phyloP scores from a whole-genome alignment of 305 asterid species.

The Andrographis paniculata region DNA sequence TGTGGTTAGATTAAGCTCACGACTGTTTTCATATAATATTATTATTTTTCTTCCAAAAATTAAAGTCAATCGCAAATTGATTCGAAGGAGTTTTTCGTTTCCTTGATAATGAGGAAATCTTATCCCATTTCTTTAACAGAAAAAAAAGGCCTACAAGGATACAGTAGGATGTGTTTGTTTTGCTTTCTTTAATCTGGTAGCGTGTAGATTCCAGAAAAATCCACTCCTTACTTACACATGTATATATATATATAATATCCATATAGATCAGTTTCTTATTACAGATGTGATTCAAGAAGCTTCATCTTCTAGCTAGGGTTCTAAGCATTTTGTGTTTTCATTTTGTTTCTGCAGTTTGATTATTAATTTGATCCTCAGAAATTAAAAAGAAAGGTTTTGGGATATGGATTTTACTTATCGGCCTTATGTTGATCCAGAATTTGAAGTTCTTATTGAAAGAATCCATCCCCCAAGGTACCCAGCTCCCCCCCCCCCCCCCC shows the following conservation, averaged over 20 bases:
- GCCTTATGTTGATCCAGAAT: conserved; percentile 58
- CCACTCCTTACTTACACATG: too few species aligned
- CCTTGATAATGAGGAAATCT: conserved; percentile 18
- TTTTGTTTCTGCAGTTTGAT: conserved; percentile 21
- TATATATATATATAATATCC: too few species aligned
- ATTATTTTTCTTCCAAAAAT: background rate
- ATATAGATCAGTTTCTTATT: too few species aligned
- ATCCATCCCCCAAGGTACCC: conserved; percentile 85
- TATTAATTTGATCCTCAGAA: conserved; percentile 14
- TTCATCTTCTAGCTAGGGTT: too few species aligned
- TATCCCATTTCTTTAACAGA: conserved; percentile 8
- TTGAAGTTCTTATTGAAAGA: conserved; percentile 54
- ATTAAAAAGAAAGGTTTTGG: conserved; percentile 4
- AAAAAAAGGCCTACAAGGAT: background rate
- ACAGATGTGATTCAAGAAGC: too few species aligned
- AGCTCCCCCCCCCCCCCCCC: background rate
- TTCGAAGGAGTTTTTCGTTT: conserved; percentile 14
- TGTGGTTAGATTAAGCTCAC: too few species aligned
- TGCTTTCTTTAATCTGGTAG: conserved; percentile 15
- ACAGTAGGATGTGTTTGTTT: conserved; percentile 3
- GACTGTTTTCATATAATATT: too few species aligned
- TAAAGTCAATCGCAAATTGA: conserved; percentile 1
- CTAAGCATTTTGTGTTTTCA: background rate
- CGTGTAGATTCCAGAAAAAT: too few species aligned
- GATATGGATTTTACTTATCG: conserved; percentile 57